Conservation (phyloP, 768 basidiomycete species). For the Macrolepiota dolichaula region DNA sequence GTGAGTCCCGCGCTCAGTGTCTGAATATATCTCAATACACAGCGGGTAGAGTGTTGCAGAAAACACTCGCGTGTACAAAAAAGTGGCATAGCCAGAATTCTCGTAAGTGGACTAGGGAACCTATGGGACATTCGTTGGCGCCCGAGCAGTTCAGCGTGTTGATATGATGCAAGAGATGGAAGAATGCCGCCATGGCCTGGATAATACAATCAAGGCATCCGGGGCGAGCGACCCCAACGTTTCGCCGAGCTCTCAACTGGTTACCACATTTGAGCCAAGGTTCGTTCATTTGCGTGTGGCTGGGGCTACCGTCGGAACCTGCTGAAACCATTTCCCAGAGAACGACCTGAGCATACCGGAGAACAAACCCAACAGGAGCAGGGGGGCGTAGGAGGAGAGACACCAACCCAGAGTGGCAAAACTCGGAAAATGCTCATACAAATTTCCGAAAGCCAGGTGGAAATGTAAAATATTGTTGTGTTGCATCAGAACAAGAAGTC, state of each 20-base stretch:
- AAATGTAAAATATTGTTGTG: not conserved
- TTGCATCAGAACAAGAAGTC: not conserved
- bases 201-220: not conserved
- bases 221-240: not conserved
- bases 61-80: not conserved
- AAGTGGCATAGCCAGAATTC: not conserved
- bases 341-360: not conserved
- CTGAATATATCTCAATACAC: not conserved
- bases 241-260: not conserved
- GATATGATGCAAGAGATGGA: not conserved
- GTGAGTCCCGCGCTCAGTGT: slow-evolving; percentile 28
- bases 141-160: not conserved
- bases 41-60: not conserved
- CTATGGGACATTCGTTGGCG: not conserved
- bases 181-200: not conserved
- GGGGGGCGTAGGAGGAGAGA: not conserved
- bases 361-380: not conserved
- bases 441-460: not conserved
- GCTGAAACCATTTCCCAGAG: not conserved
- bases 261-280: not conserved
- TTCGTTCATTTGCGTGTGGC: not conserved
- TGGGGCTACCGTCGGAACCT: too few relatives aligned
- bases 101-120: not conserved
- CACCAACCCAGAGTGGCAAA: too few relatives aligned
- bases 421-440: not conserved